Conservation (phyloP, 2,329 filamentous ascomycete species). For the Neofusicoccum kwambonambiense region DNA sequence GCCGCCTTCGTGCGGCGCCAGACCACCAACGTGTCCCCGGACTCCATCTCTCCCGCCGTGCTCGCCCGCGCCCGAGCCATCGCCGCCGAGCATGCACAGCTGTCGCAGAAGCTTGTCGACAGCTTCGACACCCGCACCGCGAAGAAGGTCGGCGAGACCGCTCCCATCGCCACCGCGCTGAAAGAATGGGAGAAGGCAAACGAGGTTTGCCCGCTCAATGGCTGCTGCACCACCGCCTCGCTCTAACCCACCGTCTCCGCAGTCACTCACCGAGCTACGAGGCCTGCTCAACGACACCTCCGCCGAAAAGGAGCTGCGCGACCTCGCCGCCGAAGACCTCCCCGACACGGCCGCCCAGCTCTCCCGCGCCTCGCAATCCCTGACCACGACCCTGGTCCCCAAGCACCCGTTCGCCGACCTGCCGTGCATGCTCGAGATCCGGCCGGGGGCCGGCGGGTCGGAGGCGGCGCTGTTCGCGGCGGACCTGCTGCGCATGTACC, state of each 20-base stretch:
- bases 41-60: slow-evolving; percentile 53
- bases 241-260: slow-evolving; percentile 17
- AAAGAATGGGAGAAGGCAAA: slow-evolving; percentile 59
- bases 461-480: slow-evolving; percentile 90
- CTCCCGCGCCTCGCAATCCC: slow-evolving; percentile 60
- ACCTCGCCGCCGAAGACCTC: slow-evolving; percentile 68
- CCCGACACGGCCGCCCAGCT: slow-evolving; percentile 63
- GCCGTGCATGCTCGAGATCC: slow-evolving; percentile 87
- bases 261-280: slow-evolving; percentile 67
- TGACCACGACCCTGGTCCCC: slow-evolving; percentile 79
- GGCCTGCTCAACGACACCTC: slow-evolving; percentile 69
- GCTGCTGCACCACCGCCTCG: background rate
- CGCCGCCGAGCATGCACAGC: slow-evolving; percentile 54
- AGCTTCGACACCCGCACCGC: slow-evolving; percentile 57
- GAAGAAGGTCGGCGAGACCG: slow-evolving; percentile 58
- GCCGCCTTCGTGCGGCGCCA: background rate
- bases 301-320: slow-evolving; percentile 59
- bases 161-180: slow-evolving; percentile 52
- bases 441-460: slow-evolving; percentile 86
- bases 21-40: slow-evolving; percentile 17
- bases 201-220: slow-evolving; percentile 44
- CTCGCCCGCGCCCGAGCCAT: slow-evolving; percentile 56
- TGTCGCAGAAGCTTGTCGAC: slow-evolving; percentile 52
- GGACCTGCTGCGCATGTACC: slow-evolving; percentile 88
- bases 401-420: slow-evolving; percentile 86